Base-by-base conservation (phyloP, 495 filamentous ascomycete species). In the Xylaria venustula region DNA sequence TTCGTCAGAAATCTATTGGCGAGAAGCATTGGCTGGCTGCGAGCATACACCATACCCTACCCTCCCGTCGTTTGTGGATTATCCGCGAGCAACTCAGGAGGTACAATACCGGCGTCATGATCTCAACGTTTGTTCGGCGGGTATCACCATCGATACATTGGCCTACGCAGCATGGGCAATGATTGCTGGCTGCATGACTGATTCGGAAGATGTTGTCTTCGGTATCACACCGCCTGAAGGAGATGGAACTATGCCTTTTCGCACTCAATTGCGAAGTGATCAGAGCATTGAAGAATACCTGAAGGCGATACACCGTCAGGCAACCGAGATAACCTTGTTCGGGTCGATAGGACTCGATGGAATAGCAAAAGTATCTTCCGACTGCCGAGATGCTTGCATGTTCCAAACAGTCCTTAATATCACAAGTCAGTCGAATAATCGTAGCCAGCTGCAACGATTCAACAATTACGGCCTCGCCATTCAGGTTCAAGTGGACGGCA, bases 21-120 rank as follows among this genome's bases (percentile, higher is more conserved):
- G 47, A 28, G 15, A 50, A 34, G 25, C 25, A 25, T 50, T 50
- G 19, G 47, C 47, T 5, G 47, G 47, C 28, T 50, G 47, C 26
- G 47, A 50, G 47, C 47, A 50, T 34, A 50, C 47, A 32, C 47
- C 47, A 50, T 50, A 50, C 26, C 47, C 47, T 32, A 19, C 47
- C 3, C 47, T 50, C 47, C 47, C 47, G 7, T 50, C 47, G 26
- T 50, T 9, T 7, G 17, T 50, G 1, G 28, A 34, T 9, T 12
- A 32, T 7, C 28, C 47, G 1, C 47, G 19, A 34, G 47, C 47
- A 50, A 32, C 26, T 9, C 12, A 50, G 26, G n/a, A 32, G 19
- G 47, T 50, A 12, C 12, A 50, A 34, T 50, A 50, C n/a, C 25
- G 47, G n/a, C 26, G 30, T 32, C 26, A 9, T 19, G 26, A 32